Conservation (phyloP, 208 protist genomes). For the Acanthamoeba lenticulata region DNA sequence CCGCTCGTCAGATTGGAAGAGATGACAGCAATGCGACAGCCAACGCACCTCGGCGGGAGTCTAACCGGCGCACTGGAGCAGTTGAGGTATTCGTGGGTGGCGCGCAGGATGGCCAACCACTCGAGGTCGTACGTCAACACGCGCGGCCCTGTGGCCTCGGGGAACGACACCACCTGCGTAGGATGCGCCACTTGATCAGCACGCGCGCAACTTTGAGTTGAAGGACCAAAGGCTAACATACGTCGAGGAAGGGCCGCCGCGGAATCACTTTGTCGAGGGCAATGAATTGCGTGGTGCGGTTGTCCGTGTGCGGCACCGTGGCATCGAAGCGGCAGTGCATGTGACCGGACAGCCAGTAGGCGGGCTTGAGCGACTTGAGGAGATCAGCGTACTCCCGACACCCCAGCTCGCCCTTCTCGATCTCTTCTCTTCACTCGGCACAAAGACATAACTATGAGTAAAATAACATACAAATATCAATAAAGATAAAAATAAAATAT, state of each 20-base stretch:
- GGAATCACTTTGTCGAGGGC: slow-evolving; percentile 16
- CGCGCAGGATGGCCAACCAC: slow-evolving; percentile 83
- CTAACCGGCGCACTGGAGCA: background rate
- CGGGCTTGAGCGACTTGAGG: slow-evolving; percentile 10
- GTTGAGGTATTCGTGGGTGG: slow-evolving; percentile 52
- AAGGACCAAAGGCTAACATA: background rate
- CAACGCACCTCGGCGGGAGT: background rate
- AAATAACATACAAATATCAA: background rate
- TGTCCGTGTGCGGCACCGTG: background rate
- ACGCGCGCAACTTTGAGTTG: background rate
- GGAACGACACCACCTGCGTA: background rate
- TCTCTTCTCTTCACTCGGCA: background rate
- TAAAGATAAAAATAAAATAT: background rate
- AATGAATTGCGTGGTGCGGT: background rate
- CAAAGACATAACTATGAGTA: background rate
- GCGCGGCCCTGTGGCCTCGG: background rate
- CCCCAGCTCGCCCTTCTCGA: slow-evolving; percentile 22
- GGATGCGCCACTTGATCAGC: background rate
- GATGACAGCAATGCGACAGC: background rate
- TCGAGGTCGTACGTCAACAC: slow-evolving; percentile 84
- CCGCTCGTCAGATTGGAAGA: background rate
- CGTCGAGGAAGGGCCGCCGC: background rate
- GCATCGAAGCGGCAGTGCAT: slow-evolving; percentile 63
- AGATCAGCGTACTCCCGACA: background rate
- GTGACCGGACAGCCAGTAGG: slow-evolving; percentile 55